These are phyloP conservation scores for Cercospora sesami DNA, from an alignment of 2,329 filamentous ascomycete species.

Conservation along the genomic window DNA sequence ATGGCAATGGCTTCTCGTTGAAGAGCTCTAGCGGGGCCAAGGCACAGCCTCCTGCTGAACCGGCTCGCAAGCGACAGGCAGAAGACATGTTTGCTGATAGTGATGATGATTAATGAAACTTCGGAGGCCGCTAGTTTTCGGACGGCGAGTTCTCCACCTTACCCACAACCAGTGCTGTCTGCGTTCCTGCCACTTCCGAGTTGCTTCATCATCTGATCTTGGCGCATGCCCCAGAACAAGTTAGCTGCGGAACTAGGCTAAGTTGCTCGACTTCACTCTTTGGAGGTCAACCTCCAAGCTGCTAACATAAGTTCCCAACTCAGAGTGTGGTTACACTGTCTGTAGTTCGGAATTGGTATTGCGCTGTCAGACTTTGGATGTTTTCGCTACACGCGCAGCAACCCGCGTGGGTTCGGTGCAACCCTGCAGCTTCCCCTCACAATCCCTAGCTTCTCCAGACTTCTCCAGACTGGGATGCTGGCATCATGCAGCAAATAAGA, in stretches of 20 bases:
- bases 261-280: not conserved
- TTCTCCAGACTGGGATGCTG: slow-evolving; percentile 10
- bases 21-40: slow-evolving; percentile 29
- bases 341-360: not conserved
- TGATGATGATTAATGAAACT: slow-evolving; percentile 50
- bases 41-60: slow-evolving; percentile 20
- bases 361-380: not conserved
- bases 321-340: not conserved
- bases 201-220: not conserved
- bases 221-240: not conserved
- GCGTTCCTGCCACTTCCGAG: slow-evolving; percentile 7
- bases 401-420: slow-evolving; percentile 5
- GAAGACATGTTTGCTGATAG: slow-evolving; percentile 87
- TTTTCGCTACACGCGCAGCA: not conserved
- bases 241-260: not conserved
- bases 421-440: slow-evolving; percentile 23
- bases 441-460: slow-evolving; percentile 10
- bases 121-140: not conserved
- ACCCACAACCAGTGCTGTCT: not conserved
- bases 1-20: slow-evolving; percentile 30
- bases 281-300: not conserved
- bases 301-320: not conserved
- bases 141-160: not conserved
- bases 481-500: not conserved
- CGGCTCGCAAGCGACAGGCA: slow-evolving; percentile 67